Conservation (phyloP, 2,329 filamentous ascomycete genomes). For the Aureobasidium sp. region DNA sequence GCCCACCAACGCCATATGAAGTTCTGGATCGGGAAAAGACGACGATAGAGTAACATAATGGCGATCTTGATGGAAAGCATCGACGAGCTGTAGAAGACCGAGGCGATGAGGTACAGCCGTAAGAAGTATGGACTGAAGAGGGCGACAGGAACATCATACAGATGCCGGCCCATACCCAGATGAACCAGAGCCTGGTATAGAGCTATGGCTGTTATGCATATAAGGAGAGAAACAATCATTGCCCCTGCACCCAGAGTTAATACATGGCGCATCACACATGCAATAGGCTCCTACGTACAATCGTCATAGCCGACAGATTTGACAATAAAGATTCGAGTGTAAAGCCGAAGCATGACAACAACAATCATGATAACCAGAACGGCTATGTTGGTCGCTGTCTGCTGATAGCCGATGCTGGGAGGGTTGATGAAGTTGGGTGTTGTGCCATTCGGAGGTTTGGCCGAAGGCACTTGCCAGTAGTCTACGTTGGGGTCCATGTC, state of each 20-base stretch:
- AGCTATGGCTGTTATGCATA: constrained; percentile 5
- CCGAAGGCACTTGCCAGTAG: constrained; percentile 5
- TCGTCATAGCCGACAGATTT: constrained; percentile 11
- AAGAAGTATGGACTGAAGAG: constrained; percentile 9
- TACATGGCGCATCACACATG: background rate
- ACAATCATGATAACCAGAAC: background rate
- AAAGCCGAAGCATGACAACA: constrained; percentile 6
- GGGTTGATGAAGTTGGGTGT: constrained; percentile 10
- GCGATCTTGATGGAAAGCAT: constrained; percentile 21
- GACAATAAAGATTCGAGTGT: constrained; percentile 12
- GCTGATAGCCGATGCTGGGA: background rate
- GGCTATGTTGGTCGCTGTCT: constrained; percentile 6
- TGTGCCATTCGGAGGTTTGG: background rate
- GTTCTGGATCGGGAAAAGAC: constrained; percentile 11
- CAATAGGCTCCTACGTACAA: background rate
- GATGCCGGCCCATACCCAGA: constrained; percentile 9
- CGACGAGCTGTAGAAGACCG: constrained; percentile 10
- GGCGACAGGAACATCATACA: constrained; percentile 4
- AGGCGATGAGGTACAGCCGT: background rate
- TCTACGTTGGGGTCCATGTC: background rate
- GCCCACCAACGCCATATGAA: constrained; percentile 12
- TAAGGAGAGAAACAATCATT: background rate
- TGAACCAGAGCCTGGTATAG: constrained; percentile 9
- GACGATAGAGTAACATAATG: constrained; percentile 13
- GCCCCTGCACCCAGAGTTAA: background rate